Percentiles rank a stretch among this genome's conserved stretches.
phyloP scores from a whole-genome alignment of 116 monocot genomes.

The Dioscorea cayenensis region DNA sequence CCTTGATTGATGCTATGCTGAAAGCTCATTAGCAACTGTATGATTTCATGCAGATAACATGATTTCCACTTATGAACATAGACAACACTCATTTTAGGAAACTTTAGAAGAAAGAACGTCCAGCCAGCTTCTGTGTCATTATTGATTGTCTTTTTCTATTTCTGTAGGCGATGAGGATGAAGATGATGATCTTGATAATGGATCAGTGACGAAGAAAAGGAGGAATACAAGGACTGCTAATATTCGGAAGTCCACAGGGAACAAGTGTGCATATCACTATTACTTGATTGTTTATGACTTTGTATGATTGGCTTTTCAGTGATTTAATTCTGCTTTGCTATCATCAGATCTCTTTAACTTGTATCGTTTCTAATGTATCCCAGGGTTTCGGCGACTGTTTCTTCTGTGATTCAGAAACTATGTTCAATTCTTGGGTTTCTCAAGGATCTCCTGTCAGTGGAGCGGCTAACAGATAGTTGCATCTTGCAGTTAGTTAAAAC shows the following conservation, averaged over 20 bases:
- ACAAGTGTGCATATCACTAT: constrained; percentile 55
- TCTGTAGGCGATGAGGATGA: constrained; percentile 69
- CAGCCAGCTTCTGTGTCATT: background rate
- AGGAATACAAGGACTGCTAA: constrained; percentile 44
- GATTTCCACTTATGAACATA: background rate
- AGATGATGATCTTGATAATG: constrained; percentile 54
- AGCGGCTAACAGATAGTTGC: constrained; percentile 86
- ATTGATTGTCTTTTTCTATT: background rate
- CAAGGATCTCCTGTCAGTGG: constrained; percentile 72
- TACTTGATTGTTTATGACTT: constrained; percentile 17
- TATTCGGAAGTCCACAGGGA: constrained; percentile 54
- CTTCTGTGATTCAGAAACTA: constrained; percentile 76
- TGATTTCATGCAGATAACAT: background rate
- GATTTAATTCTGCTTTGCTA: constrained; percentile 2
- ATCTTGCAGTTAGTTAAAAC: constrained; percentile 88
- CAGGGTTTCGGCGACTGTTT: constrained; percentile 66
- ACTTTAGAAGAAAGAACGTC: background rate
- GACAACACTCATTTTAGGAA: background rate
- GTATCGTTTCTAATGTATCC: constrained; percentile 14
- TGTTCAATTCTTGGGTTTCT: constrained; percentile 80
- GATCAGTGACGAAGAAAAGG: constrained; percentile 51
- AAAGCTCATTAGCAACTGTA: background rate
- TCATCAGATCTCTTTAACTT: constrained; percentile 3
- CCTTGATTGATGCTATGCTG: background rate
- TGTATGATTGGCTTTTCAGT: constrained; percentile 12